A percentile compares a stretch with the other conserved stretches of the same genome.
Evolutionary conservation across 2,329 filamentous ascomycete genomes (phyloP).

Genomic region (Piedraia hortae): DNA sequence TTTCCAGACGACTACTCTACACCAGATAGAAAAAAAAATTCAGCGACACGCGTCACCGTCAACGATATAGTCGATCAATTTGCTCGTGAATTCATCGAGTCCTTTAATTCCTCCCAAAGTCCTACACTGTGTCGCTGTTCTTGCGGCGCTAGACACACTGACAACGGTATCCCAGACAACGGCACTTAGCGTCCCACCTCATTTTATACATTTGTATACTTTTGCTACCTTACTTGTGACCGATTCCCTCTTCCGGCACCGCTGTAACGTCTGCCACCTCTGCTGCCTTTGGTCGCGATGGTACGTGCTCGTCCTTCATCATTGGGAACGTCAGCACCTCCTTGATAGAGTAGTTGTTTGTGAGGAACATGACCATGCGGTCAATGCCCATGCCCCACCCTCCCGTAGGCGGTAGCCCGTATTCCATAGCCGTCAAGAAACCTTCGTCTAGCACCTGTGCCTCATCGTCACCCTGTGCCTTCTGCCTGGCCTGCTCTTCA

Average conservation of each 20-base stretch:
- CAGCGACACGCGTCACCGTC: too few relatives aligned
- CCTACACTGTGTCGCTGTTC: too few relatives aligned
- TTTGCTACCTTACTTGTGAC: conserved; percentile 3
- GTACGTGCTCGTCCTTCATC: conserved; percentile 53
- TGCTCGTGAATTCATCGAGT: too few relatives aligned
- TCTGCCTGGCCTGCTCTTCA: conserved; percentile 87
- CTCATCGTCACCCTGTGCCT: conserved; percentile 90
- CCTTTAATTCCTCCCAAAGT: too few relatives aligned
- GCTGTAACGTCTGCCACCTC: conserved; percentile 35
- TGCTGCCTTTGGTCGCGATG: conserved; percentile 23
- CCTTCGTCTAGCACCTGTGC: conserved; percentile 90
- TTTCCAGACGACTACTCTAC: too few relatives aligned
- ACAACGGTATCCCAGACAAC: too few relatives aligned
- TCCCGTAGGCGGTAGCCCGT: conserved; percentile 73
- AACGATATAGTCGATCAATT: too few relatives aligned
- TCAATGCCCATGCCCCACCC: conserved; percentile 92
- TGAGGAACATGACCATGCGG: conserved; percentile 83
- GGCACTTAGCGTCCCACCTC: too few relatives aligned
- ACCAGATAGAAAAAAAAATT: too few relatives aligned
- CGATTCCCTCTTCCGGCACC: conserved; percentile 25
- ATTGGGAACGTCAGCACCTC: conserved; percentile 92
- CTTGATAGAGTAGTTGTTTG: conserved; percentile 84
- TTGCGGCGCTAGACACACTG: too few relatives aligned
- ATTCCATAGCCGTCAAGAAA: conserved; percentile 74
- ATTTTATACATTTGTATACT: too few relatives aligned